Percentiles rank a stretch among this genome's conserved stretches.
Evolutionary conservation across 306 rosid genomes (phyloP).

Genomic region (Lagenaria siceraria): DNA sequence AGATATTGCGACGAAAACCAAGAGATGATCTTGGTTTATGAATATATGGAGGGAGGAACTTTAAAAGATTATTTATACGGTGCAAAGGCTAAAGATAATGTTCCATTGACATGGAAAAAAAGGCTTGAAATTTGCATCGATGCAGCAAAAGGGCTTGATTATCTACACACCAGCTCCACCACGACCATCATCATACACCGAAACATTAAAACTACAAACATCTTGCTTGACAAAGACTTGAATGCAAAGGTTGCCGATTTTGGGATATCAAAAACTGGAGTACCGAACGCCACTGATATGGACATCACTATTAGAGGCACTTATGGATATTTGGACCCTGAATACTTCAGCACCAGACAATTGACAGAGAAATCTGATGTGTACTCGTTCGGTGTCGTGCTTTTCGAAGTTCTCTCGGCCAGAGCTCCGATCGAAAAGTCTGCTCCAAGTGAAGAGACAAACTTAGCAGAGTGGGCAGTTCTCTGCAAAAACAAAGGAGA

Average conservation of each 20-base stretch:
- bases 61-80: slow-evolving; percentile 2
- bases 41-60: slow-evolving; percentile 13
- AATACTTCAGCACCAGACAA: background rate
- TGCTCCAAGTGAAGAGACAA: background rate
- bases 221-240: background rate
- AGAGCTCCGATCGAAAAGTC: background rate
- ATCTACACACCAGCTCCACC: background rate
- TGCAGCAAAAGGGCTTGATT: slow-evolving; percentile 7
- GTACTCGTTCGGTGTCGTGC: slow-evolving; percentile 7
- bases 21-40: slow-evolving; percentile 15
- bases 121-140: slow-evolving; percentile 1
- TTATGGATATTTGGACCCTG: background rate
- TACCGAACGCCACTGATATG: background rate
- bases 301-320: background rate
- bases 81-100: background rate
- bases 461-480: background rate
- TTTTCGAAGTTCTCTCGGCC: slow-evolving; percentile 1
- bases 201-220: slow-evolving; percentile 14
- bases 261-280: background rate
- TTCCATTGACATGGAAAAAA: slow-evolving; percentile 3
- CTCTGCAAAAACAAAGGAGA: background rate
- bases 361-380: background rate
- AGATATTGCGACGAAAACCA: background rate
- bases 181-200: slow-evolving; percentile 5
- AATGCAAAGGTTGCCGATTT: slow-evolving; percentile 5